Evolutionary conservation across 2,329 filamentous ascomycete species (phyloP).

Genomic region (Sclerotinia borealis): DNA sequence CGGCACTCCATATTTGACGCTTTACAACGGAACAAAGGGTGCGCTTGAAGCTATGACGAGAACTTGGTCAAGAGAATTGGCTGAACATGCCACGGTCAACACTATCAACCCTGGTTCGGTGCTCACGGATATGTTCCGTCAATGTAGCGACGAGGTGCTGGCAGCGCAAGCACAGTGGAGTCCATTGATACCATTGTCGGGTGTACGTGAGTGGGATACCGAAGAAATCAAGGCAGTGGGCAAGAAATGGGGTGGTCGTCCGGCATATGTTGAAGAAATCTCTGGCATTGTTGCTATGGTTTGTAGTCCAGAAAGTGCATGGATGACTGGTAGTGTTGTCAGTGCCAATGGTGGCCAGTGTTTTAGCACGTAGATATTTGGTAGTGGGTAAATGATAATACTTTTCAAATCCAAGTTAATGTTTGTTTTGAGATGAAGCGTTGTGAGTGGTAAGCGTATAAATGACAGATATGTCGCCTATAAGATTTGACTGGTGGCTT

Average conservation of each 20-base stretch:
- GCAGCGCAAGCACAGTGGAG: slow-evolving; percentile 13
- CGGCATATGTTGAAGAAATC: slow-evolving; percentile 14
- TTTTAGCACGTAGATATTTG: background rate
- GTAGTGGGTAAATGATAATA: background rate
- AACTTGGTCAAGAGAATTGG: slow-evolving; percentile 11
- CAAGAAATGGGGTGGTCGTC: slow-evolving; percentile 12
- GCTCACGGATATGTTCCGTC: slow-evolving; percentile 13
- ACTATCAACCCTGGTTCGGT: slow-evolving; percentile 10
- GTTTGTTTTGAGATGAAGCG: background rate
- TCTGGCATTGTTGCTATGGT: slow-evolving; percentile 15
- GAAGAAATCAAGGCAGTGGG: slow-evolving; percentile 12
- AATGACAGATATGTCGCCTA: background rate
- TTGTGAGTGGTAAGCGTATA: background rate
- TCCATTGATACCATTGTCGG: slow-evolving; percentile 12
- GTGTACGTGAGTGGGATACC: slow-evolving; percentile 13
- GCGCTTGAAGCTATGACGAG: slow-evolving; percentile 59
- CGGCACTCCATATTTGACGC: slow-evolving; percentile 49
- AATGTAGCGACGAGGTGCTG: slow-evolving; percentile 15
- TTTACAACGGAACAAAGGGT: slow-evolving; percentile 59
- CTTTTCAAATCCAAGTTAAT: too few relatives aligned
- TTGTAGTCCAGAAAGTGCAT: slow-evolving; percentile 14
- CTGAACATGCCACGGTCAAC: slow-evolving; percentile 9
- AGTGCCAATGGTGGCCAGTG: slow-evolving; percentile 15
- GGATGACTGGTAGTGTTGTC: slow-evolving; percentile 14
- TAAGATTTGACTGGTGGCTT: background rate